Base-by-base conservation (phyloP, 2,329 filamentous ascomycete genomes). In the Didymella lethalis region DNA sequence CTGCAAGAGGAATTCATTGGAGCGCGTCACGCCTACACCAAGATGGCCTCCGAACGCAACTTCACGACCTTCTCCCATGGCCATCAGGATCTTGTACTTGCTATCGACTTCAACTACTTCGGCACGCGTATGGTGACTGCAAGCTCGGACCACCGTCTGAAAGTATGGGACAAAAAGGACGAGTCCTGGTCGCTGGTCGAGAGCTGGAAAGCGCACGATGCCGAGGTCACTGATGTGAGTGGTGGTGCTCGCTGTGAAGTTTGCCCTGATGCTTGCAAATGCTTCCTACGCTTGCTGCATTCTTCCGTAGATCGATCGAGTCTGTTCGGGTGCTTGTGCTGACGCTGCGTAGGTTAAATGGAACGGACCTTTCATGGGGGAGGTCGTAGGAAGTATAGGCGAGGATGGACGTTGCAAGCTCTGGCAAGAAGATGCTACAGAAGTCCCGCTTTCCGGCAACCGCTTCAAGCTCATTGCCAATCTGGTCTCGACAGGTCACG, bases 81-180 rank as follows among this genome's bases (percentile, higher is more conserved):
- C 67, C 90, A 93, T 78, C 86, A 88, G 70, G 91, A 96, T 75
- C 84, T 95, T 44, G 90, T 96, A 50, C 88, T 93, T 64, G 90
- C 92, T 54, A 88, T 94, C 61, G 90, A 92, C 66, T 96, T 96
- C 84, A 97, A 97, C 78, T 89, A 88, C 66, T 96, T 96, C 76
- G 94, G 93, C 68, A 93, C 92, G 70, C 91, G 93, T 67, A 93
- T 94, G 82, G 91, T 93, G 41, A 95, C 93, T 2, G 93, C 92
- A 32, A 95, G 92, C 18, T 91, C 94, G 18, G 94, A 98, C 77
- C 94, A 96, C 76, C 92, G 90, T 75, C 90, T 98, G 71, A 92
- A 93, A 74, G 90, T 97, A 63, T 97, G 94, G 85, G 92, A 94
- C 77, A 85, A 89, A 47, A 90, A 95, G 73, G 88, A 85, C 57